These are phyloP conservation scores for Ceratocystis cubensis DNA, from an alignment of 2,329 filamentous ascomycete species.

Conservation along the genomic window DNA sequence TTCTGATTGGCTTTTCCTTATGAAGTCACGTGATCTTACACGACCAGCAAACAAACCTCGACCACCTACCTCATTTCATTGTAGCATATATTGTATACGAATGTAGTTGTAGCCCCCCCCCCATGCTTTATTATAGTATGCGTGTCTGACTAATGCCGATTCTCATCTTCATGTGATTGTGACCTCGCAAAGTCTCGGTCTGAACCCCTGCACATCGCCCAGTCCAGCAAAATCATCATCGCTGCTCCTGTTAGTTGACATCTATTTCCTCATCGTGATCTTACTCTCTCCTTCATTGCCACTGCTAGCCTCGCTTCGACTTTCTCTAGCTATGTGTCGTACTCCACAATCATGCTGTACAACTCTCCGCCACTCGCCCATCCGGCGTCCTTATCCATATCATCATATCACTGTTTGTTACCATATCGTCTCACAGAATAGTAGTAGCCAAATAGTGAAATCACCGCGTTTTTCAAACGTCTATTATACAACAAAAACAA, in stretches of 20 bases:
- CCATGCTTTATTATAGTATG: no score
- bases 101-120: no score
- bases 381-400: neutral
- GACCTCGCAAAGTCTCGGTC: neutral
- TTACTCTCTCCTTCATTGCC: no score
- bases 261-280: no score
- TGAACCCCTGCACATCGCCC: neutral
- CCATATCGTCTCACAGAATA: no score
- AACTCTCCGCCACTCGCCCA: neutral
- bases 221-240: no score
- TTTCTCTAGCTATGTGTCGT: neutral
- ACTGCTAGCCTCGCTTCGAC: neutral
- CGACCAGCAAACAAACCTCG: no score
- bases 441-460: neutral
- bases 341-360: neutral
- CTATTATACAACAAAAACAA: neutral
- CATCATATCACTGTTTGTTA: neutral
- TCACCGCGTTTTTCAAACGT: neutral
- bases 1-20: neutral
- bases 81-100: no score
- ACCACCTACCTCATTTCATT: no score
- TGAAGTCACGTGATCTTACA: no score
- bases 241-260: no score
- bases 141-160: neutral
- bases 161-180: neutral